Conservation (phyloP, 768 basidiomycete genomes). For the Tremella mesenterica region DNA sequence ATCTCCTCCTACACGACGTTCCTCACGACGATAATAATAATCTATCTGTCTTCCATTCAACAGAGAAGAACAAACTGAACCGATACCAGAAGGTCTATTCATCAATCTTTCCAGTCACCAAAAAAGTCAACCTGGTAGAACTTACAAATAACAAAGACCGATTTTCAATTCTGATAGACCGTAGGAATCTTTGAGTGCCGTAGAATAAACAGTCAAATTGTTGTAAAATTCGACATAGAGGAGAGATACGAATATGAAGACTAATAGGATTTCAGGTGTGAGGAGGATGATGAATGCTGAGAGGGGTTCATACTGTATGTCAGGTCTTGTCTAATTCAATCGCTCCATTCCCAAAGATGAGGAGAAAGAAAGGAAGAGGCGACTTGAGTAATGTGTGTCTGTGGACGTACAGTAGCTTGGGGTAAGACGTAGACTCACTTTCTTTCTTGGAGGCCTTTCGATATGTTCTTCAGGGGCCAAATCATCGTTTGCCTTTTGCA, state of each 20-base stretch:
- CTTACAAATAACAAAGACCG: constrained; percentile 63
- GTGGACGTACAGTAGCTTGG: not conserved
- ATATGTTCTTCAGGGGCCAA: constrained; percentile 21
- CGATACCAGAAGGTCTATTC: constrained; percentile 57
- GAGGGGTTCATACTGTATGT: constrained; percentile 35
- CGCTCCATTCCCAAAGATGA: too few species aligned
- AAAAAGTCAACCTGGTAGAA: not conserved
- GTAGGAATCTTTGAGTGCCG: constrained; percentile 56
- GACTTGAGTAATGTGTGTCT: too few species aligned
- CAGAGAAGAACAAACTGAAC: constrained; percentile 57
- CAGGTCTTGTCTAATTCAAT: too few species aligned
- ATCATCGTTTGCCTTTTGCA: constrained; percentile 14
- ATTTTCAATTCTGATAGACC: constrained; percentile 57
- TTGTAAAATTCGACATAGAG: constrained; percentile 41
- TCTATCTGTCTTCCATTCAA: constrained; percentile 59
- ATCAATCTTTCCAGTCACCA: not conserved
- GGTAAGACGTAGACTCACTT: constrained; percentile 17
- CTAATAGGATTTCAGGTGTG: constrained; percentile 36
- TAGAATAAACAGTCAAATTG: constrained; percentile 45
- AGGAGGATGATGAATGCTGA: constrained; percentile 36
- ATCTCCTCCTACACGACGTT: constrained; percentile 22
- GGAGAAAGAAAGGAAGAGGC: too few species aligned
- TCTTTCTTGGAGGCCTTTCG: constrained; percentile 26
- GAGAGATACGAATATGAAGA: constrained; percentile 34
- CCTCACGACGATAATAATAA: constrained; percentile 54